Evolutionary conservation across 371 early-diverging fungal species (phyloP).

Genomic region (Batrachochytrium dendrobatidis): DNA sequence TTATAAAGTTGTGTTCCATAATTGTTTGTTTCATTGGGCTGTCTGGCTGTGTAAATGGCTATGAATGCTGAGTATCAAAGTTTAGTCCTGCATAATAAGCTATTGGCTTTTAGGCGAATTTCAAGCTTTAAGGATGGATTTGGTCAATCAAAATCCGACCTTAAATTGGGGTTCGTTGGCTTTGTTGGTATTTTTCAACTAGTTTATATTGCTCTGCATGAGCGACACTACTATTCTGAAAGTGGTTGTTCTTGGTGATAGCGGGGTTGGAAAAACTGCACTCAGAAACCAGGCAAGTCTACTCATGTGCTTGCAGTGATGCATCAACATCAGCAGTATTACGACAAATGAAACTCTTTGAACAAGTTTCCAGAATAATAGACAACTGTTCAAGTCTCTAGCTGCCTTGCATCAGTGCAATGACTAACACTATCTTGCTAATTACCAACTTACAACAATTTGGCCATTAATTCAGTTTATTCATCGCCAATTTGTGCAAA

Average conservation of each 20-base stretch:
- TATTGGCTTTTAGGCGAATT: background rate
- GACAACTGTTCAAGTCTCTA: background rate
- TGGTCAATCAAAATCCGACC: background rate
- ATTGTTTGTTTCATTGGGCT: too few species aligned
- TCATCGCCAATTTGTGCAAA: slow-evolving; percentile 43
- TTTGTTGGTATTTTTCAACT: background rate
- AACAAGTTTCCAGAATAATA: too few species aligned
- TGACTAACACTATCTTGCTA: background rate
- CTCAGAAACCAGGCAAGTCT: slow-evolving; percentile 55
- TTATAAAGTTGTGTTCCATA: too few species aligned
- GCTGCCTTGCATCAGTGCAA: background rate
- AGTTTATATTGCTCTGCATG: background rate
- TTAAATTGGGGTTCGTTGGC: background rate
- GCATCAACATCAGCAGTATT: too few species aligned
- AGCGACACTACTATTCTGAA: slow-evolving; percentile 43
- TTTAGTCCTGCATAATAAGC: too few species aligned
- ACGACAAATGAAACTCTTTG: too few species aligned
- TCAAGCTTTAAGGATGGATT: background rate
- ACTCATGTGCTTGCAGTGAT: too few species aligned
- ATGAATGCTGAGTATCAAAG: too few species aligned
- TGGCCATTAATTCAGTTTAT: slow-evolving; percentile 29
- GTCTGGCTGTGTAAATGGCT: too few species aligned
- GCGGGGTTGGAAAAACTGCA: slow-evolving; percentile 79
- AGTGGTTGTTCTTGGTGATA: slow-evolving; percentile 74
- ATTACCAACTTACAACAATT: background rate